Evolutionary conservation across 495 filamentous ascomycete species (phyloP).

Genomic region (Lasiosphaeria hispida): DNA sequence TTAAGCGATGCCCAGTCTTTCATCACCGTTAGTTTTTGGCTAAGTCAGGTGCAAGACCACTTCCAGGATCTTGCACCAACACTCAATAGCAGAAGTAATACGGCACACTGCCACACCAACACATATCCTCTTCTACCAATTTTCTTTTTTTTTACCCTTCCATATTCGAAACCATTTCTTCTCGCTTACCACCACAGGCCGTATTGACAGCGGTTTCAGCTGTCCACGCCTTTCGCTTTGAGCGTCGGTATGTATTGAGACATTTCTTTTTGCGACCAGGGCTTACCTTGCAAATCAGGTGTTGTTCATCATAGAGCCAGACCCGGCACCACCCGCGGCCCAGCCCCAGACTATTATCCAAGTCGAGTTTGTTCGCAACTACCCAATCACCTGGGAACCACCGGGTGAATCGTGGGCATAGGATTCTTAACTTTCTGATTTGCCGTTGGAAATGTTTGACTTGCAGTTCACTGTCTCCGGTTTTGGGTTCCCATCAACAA

Average conservation of each 20-base stretch:
- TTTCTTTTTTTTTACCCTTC: too few relatives aligned
- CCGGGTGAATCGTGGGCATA: conserved; percentile 3
- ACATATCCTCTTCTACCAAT: too few relatives aligned
- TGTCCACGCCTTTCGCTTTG: too few relatives aligned
- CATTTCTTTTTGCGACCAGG: conserved; percentile 3
- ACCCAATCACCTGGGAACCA: conserved; percentile 10
- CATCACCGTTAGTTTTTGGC: too few relatives aligned
- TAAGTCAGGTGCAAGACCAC: too few relatives aligned
- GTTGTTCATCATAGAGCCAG: not conserved
- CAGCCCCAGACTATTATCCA: too few relatives aligned
- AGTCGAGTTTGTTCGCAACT: conserved; percentile 13
- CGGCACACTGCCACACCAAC: too few relatives aligned
- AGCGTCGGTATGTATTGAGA: conserved; percentile 2
- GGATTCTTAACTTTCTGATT: conserved; percentile 9
- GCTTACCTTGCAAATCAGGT: not conserved
- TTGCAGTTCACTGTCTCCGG: conserved; percentile 11
- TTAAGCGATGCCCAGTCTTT: too few relatives aligned
- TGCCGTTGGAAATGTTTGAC: conserved; percentile 13
- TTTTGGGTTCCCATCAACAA: conserved; percentile 13
- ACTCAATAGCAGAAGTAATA: too few relatives aligned
- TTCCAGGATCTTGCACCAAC: too few relatives aligned
- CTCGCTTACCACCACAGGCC: not conserved
- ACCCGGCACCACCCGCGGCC: conserved; percentile 5
- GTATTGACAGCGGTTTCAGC: not conserved
- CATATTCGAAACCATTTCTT: conserved; percentile 6